phyloP scores from a whole-genome alignment of 208 protist species.

The Trichomonas vaginalis region DNA sequence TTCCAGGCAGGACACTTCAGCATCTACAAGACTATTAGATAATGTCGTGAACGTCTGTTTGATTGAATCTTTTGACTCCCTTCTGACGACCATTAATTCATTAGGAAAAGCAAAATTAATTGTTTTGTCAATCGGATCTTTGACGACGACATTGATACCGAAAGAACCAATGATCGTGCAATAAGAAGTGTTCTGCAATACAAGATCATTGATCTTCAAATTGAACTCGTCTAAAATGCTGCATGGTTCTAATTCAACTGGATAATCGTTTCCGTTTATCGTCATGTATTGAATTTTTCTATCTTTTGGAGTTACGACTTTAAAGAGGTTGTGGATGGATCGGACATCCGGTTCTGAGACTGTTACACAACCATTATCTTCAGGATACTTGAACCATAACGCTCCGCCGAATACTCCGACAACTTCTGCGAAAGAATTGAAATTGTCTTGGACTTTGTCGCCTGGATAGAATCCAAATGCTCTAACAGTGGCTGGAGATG shows the following conservation, averaged over 20 bases:
- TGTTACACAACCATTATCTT: not conserved
- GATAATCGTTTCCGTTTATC: not conserved
- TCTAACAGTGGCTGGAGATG: not conserved
- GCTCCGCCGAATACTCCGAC: not conserved
- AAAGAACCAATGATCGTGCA: not conserved
- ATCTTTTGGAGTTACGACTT: not conserved
- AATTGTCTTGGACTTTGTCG: not conserved
- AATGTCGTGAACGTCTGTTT: not conserved
- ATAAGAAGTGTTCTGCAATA: not conserved
- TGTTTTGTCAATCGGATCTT: not conserved
- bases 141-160: not conserved
- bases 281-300: not conserved
- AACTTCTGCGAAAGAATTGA: not conserved
- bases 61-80: not conserved
- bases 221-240: not conserved
- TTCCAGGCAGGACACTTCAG: not conserved
- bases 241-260: not conserved
- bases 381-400: not conserved
- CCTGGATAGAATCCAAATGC: conserved; percentile 1
- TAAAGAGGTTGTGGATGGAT: not conserved
- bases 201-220: not conserved
- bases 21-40: not conserved
- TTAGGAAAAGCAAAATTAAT: not conserved
- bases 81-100: not conserved
- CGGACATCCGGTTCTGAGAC: not conserved